These are phyloP conservation scores for Pleurotus salmoneostramineus DNA, from an alignment of 768 basidiomycete genomes.

Conservation along the genomic window DNA sequence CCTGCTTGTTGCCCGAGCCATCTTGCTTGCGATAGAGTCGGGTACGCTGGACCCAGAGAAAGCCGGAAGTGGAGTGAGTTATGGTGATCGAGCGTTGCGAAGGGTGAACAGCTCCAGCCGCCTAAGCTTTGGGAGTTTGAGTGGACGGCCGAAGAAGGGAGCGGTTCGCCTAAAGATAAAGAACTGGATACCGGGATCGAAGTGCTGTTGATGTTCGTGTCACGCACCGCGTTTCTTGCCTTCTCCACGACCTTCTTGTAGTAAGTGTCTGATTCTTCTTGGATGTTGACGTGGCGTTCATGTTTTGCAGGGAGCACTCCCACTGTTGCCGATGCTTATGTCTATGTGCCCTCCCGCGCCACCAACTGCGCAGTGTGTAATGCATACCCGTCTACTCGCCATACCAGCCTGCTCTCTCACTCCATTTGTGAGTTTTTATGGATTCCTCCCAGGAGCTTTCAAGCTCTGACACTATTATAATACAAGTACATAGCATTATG, in stretches of 20 bases:
- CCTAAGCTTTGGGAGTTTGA: conserved; percentile 80
- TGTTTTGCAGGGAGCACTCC: neutral
- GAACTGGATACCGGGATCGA: conserved; percentile 59
- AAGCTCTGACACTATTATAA: neutral
- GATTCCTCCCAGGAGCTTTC: neutral
- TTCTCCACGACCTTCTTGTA: neutral
- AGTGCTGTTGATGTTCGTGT: conserved; percentile 53
- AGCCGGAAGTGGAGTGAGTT: conserved; percentile 92
- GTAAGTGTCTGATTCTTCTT: neutral
- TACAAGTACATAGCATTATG: neutral
- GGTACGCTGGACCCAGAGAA: conserved; percentile 91
- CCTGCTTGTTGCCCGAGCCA: conserved; percentile 79
- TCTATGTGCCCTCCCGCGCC: neutral
- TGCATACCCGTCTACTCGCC: conserved; percentile 33
- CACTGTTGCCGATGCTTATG: neutral
- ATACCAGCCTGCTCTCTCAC: conserved; percentile 26
- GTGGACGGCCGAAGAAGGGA: conserved; percentile 50
- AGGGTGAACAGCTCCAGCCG: conserved; percentile 90
- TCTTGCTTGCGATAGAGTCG: conserved; percentile 87
- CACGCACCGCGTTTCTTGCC: neutral
- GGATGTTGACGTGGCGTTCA: neutral
- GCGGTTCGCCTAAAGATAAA: conserved; percentile 59
- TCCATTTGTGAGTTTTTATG: conserved; percentile 17
- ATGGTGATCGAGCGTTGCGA: conserved; percentile 89
- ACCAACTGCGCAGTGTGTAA: conserved; percentile 11